Base-by-base conservation (phyloP, 164 flowering plant genomes). In the Vitis riparia region DNA sequence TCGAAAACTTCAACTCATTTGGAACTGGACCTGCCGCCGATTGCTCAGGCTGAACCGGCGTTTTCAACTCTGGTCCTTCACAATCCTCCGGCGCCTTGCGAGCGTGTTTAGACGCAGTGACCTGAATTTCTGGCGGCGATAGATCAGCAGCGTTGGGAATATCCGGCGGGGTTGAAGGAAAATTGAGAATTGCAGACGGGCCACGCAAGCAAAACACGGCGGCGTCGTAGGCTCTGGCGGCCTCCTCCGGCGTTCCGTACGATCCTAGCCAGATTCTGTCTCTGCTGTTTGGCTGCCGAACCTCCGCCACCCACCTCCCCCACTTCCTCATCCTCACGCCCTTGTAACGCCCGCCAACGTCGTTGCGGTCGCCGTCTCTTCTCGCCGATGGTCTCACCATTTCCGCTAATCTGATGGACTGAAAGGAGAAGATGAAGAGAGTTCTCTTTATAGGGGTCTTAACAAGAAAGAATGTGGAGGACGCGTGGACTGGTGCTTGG, bases 231-330 rank as follows among this genome's bases (percentile, higher is more conserved):
- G 88, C 88, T 66, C 84, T 75, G 0, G 86, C 88, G 1, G 86
- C 86, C 62, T 79, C 77, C 73, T 79, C 84, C 8, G 84, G 71
- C 27, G 83, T 65, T 0, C 77, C 79, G 62, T 82, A 82, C 1
- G 85, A 84, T 1, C 88, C 88, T 15, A 85, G 52, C 86, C 86
- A 85, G 29, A 85, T 77, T 30, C 84, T 73, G 64, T 67, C 73
- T 10, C 86, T 69, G 65, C 81, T 82, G 66, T 82, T 71, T 4
- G 86, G 88, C 19, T 70, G 77, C 13, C 88, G 80, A 2, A 85
- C 74, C 55, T 84, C 84, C 12, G 86, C 78, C 9, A 82, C 86
- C 84, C 83, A 85, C 51, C 77, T 82, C 13, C 88, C 86, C 84
- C 88, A 81, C 56, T 79, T 81, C 44, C 86, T 77, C 84, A 75